These are phyloP conservation scores for Wickerhamiella allomyrinae DNA, from an alignment of 805 yeast genomes.

Conservation along the genomic window DNA sequence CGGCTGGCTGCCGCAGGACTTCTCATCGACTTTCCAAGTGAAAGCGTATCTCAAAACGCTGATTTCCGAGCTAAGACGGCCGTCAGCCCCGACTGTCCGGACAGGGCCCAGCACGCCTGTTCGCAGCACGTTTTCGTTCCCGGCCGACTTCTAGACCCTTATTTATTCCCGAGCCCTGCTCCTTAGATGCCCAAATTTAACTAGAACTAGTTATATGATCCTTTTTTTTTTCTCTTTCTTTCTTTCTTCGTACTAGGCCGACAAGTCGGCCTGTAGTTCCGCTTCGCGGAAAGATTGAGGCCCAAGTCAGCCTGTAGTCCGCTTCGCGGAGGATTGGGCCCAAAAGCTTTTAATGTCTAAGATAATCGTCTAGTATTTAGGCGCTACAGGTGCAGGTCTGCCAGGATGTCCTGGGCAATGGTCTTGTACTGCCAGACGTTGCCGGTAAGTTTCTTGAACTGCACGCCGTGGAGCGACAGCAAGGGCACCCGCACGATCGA, in stretches of 20 bases:
- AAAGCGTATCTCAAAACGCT: conserved; percentile 29
- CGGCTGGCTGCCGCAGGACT: conserved; percentile 56
- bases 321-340: too few relatives aligned
- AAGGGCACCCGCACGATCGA: conserved; percentile 85
- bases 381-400: conserved; percentile 46
- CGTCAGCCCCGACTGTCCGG: not conserved
- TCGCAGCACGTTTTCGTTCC: not conserved
- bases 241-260: too few relatives aligned
- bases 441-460: conserved; percentile 83
- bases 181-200: too few relatives aligned
- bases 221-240: too few relatives aligned
- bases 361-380: too few relatives aligned
- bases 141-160: not conserved
- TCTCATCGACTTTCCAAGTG: conserved; percentile 40
- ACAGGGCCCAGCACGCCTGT: not conserved
- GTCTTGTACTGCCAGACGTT: conserved; percentile 92
- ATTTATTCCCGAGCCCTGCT: too few relatives aligned
- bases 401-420: conserved; percentile 70
- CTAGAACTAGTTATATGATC: too few relatives aligned
- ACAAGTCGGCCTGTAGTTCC: too few relatives aligned
- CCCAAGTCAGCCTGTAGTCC: too few relatives aligned
- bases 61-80: conserved; percentile 1
- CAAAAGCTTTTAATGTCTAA: too few relatives aligned
- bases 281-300: too few relatives aligned
- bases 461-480: conserved; percentile 83